Evolutionary conservation across 164 flowering plant species (phyloP), one percentile per base, ranked within the genome.

Genomic region (Vitis cinerea): DNA sequence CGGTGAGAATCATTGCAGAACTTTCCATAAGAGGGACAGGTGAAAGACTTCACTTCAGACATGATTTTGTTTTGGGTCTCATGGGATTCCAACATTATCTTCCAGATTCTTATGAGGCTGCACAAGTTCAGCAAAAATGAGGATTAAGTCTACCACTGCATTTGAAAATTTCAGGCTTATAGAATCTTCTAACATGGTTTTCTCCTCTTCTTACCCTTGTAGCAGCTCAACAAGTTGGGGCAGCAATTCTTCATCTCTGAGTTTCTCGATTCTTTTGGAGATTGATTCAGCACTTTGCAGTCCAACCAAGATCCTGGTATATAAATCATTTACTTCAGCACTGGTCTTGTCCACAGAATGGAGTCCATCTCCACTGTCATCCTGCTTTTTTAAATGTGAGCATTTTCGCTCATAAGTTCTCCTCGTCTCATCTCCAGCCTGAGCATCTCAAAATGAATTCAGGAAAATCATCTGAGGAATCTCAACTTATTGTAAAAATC

Each of bases 181-280:
- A 19, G 15, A 56, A 56, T 56, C 27, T 16, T 56, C 19, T 27
- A 19, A 63, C 16, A 12, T 48, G 29, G 52, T 70, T 37, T 62
- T 59, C 49, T 13, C 2, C n/a, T 29, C 30, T 59, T 12, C 72
- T 68, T 67, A 74, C 81, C 78, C 81, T 4, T 59, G 66, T 5
- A 78, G 50, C 30, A 78, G 65, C 72, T 78, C 77, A 27, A 67
- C n/a, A 59, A 78, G 68, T 65, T 78, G 81, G 0, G 81, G 81
- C 48, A 59, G 81, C 65, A 78, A 56, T 64, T 78, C 81, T 64
- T 78, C 72, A 67, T 78, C 81, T 64, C 78, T 74, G 11, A 78
- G 50, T 49, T 71, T 70, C 67, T 74, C 69, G 53, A 78, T 74
- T 65, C 59, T 47, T 60, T 71, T 68, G 16, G 77, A 74, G 64